A percentile compares a stretch with the other conserved stretches of the same genome.
phyloP scores from a whole-genome alignment of 2,329 filamentous ascomycete species.

The Didymella segeticola region DNA sequence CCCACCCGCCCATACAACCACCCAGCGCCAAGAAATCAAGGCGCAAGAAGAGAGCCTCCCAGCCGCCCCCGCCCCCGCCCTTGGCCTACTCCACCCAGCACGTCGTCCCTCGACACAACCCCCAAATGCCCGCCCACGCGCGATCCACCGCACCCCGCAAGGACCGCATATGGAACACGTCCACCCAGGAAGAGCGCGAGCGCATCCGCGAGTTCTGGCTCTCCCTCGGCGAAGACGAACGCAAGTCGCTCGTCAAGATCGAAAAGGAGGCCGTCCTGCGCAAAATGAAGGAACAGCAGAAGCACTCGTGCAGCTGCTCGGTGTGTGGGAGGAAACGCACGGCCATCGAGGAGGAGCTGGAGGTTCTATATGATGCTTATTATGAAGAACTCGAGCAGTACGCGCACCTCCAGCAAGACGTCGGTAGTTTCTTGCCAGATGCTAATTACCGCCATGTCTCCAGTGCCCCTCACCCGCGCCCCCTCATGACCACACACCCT shows the following conservation, averaged over 20 bases:
- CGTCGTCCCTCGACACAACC: constrained; percentile 43
- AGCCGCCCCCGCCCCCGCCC: constrained; percentile 41
- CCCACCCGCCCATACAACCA: constrained; percentile 28
- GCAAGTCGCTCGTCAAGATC: constrained; percentile 94
- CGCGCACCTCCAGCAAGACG: constrained; percentile 81
- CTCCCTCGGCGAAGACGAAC: constrained; percentile 89
- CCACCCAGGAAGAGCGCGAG: constrained; percentile 90
- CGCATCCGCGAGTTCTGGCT: constrained; percentile 99
- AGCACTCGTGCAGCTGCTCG: constrained; percentile 97
- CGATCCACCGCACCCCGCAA: constrained; percentile 58
- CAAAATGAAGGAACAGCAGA: constrained; percentile 99
- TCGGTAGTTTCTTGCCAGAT: constrained; percentile 71
- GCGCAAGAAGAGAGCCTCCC: constrained; percentile 72
- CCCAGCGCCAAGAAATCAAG: constrained; percentile 60
- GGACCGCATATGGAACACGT: constrained; percentile 97
- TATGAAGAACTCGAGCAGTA: constrained; percentile 98
- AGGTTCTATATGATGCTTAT: constrained; percentile 97
- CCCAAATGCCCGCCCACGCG: constrained; percentile 54
- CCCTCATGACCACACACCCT: constrained; percentile 67
- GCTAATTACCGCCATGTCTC: constrained; percentile 64
- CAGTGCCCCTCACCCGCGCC: constrained; percentile 64
- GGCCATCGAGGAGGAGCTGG: constrained; percentile 96
- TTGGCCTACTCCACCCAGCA: constrained; percentile 41
- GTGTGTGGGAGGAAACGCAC: constrained; percentile 96
- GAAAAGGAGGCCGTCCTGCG: constrained; percentile 97